Evolutionary conservation across 2,329 filamentous ascomycete genomes (phyloP).

Genomic region (Phyllosticta citriasiana): DNA sequence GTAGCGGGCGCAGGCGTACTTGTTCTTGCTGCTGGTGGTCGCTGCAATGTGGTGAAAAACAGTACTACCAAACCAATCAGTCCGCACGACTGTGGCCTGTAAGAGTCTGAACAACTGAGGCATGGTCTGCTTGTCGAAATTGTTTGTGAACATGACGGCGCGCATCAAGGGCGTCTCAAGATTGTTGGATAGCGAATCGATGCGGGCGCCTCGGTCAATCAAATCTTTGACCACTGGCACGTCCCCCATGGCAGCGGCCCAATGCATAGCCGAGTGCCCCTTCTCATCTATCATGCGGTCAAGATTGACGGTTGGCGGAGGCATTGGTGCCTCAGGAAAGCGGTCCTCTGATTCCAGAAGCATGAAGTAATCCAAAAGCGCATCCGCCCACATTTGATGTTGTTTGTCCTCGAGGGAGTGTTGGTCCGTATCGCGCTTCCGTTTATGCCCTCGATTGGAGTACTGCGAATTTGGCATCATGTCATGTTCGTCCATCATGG

Average conservation of each 20-base stretch:
- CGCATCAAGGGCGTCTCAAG: constrained; percentile 88
- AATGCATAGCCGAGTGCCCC: constrained; percentile 86
- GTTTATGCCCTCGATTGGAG: constrained; percentile 52
- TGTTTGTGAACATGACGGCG: constrained; percentile 92
- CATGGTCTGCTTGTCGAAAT: constrained; percentile 88
- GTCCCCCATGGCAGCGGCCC: constrained; percentile 96
- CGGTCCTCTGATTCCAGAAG: constrained; percentile 70
- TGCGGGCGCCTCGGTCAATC: constrained; percentile 66
- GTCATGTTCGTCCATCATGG: constrained; percentile 77
- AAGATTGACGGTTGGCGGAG: constrained; percentile 76
- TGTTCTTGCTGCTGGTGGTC: constrained; percentile 75
- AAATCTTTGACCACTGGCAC: constrained; percentile 83
- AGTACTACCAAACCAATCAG: constrained; percentile 73
- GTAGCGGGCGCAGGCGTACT: constrained; percentile 81
- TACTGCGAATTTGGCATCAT: constrained; percentile 60
- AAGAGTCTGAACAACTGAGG: constrained; percentile 74
- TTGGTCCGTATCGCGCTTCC: constrained; percentile 63
- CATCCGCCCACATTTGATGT: constrained; percentile 84
- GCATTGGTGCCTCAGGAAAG: constrained; percentile 58
- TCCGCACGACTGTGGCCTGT: constrained; percentile 66
- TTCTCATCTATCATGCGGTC: constrained; percentile 91
- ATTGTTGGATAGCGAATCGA: constrained; percentile 53
- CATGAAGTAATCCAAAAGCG: constrained; percentile 92
- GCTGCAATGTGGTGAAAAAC: constrained; percentile 92
- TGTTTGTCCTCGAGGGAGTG: constrained; percentile 63